Base-by-base conservation (phyloP, 1,139 yeast genomes). In the Pichia sp. region DNA sequence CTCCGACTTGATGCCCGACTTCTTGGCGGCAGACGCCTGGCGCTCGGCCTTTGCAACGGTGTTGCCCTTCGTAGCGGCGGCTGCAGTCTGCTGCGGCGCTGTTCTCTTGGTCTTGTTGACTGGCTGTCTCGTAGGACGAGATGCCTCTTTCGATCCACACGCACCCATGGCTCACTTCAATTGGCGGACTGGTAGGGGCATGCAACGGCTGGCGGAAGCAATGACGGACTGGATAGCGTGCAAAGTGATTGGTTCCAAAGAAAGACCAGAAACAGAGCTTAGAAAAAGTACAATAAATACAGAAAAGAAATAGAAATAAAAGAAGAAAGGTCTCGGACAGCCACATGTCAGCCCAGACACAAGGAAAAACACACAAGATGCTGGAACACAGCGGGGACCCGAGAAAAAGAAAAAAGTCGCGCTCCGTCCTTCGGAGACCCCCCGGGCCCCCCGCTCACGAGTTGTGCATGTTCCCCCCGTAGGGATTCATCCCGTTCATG, bases 101-200 rank as follows among this genome's bases (percentile, higher is more conserved):
- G 48, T 30, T 45, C 19, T 45, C 32, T 30, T 16, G 8, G 8
- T 40, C n/a, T 5, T 16, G 31, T 29, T 30, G 46, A 38, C 44
- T 11, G 15, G 30, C 43, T 3, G 23, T 47, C 32, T 48, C 4
- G 36, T 43, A 38, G 45, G 15, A 11, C 42, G 29, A 26, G 46
- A 19, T 5, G 49, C 26, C 48, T 58, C 59, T 26, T 55, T 58
- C 2, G 59, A 57, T 40, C 54, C 55, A 48, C 59, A 58, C 4
- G 50, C 29, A 43, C 61, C 61, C 61, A 58, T 58, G 16, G 19
- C 19, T 15, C 36, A 16, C 41, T 38, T 32, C 30, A 31, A 45
- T 44, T 29, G 45, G 45, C 31, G 15, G 45, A 42, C n/a, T 23
- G 26, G 26, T 23, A 23, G 26, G 26, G 41, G 41, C 41, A 36